Conservation (phyloP, 352 stramenopile genomes). For the Phytophthora sp. region DNA sequence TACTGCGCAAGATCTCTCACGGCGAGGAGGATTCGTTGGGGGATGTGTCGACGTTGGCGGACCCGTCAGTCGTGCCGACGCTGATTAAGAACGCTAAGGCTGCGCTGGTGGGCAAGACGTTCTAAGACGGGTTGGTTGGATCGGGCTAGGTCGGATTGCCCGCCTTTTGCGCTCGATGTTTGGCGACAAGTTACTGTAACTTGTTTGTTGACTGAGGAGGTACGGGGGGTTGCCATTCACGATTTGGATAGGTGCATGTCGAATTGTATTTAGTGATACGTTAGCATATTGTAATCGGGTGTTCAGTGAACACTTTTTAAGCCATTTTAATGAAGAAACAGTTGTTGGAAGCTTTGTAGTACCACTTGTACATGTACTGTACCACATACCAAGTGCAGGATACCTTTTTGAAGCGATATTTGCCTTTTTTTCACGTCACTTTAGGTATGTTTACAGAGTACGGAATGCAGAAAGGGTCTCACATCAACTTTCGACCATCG, state of each 20-base stretch:
- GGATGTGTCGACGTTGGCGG: conserved; percentile 96
- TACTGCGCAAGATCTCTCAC: conserved; percentile 97
- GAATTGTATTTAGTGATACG: conserved; percentile 18
- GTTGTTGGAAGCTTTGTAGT: no score
- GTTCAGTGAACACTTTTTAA: no score
- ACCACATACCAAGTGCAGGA: no score
- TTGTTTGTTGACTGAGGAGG: no score
- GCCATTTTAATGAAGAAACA: no score
- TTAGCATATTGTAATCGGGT: conserved; percentile 20
- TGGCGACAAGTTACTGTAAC: no score
- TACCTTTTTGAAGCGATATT: no score
- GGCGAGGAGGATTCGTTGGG: conserved; percentile 95
- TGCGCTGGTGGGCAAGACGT: conserved; percentile 65
- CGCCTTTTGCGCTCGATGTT: no score
- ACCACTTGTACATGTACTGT: no score
- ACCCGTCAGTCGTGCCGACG: conserved; percentile 94
- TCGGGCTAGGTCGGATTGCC: not conserved
- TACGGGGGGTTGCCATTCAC: conserved; percentile 3
- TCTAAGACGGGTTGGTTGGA: conserved; percentile 31
- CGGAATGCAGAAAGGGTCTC: not conserved
- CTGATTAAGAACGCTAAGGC: conserved; percentile 92
- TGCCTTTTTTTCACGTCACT: no score
- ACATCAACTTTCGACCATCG: conserved; percentile 32
- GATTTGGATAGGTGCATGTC: conserved; percentile 24
- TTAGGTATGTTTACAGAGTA: not conserved